Conservation (phyloP, 2,329 filamentous ascomycete genomes). For the Chaetomium globosum region DNA sequence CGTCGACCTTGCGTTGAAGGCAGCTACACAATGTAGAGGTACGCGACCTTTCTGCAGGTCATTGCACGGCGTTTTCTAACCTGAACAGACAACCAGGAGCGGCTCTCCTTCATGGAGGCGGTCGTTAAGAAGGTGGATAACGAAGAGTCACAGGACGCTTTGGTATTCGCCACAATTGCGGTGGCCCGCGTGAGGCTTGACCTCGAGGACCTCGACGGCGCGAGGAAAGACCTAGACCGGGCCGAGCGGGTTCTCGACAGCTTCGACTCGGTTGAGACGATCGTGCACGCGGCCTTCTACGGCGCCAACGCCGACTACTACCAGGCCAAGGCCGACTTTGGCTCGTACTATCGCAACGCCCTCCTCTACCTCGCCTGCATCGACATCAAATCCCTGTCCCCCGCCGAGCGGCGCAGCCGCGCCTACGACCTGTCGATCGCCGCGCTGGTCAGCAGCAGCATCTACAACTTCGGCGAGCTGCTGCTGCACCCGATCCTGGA, state of each 20-base stretch:
- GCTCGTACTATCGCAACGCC: slow-evolving; percentile 95
- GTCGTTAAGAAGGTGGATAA: slow-evolving; percentile 89
- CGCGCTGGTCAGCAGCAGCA: slow-evolving; percentile 87
- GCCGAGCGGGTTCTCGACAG: slow-evolving; percentile 85
- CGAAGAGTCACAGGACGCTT: slow-evolving; percentile 89
- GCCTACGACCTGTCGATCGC: slow-evolving; percentile 93
- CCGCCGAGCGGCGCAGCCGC: slow-evolving; percentile 74
- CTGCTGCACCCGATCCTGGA: slow-evolving; percentile 95
- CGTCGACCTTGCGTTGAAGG: slow-evolving; percentile 84
- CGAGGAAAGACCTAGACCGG: slow-evolving; percentile 81
- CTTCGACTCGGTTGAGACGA: slow-evolving; percentile 93
- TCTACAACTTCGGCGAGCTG: slow-evolving; percentile 99
- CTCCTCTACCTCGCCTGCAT: slow-evolving; percentile 97
- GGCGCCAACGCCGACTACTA: slow-evolving; percentile 94
- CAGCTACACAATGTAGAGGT: slow-evolving; percentile 83
- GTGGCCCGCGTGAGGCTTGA: slow-evolving; percentile 85
- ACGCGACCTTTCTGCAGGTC: slow-evolving; percentile 24
- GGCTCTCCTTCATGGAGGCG: slow-evolving; percentile 78
- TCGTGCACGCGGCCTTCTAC: slow-evolving; percentile 96
- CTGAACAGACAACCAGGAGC: slow-evolving; percentile 79
- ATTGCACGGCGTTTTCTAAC: neutral
- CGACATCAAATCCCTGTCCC: slow-evolving; percentile 73
- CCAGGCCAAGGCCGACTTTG: slow-evolving; percentile 90
- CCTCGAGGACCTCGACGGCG: slow-evolving; percentile 76
- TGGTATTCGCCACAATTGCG: slow-evolving; percentile 89